A percentile compares a stretch with the other conserved stretches of the same genome.
Conservation (phyloP, 805 yeast genomes). For the Candida odintsovae region DNA sequence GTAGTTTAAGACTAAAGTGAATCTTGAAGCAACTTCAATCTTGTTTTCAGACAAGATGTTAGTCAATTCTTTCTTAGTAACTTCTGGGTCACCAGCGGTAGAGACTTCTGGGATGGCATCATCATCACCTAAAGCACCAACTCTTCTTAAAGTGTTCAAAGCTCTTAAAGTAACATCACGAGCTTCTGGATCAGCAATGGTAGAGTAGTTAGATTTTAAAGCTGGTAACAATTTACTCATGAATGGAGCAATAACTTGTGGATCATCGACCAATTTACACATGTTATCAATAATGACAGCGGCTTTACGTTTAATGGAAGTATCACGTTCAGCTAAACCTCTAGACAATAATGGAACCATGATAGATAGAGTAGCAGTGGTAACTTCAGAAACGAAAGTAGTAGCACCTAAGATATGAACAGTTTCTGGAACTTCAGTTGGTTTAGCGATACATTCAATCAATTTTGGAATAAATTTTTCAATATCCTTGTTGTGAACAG, state of each 20-base stretch:
- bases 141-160: constrained; percentile 95
- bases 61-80: constrained; percentile 78
- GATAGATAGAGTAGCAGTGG: constrained; percentile 98
- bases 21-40: constrained; percentile 62
- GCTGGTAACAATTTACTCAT: constrained; percentile 93
- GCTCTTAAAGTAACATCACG: constrained; percentile 98
- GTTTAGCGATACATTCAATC: constrained; percentile 94
- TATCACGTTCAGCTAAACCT: constrained; percentile 99
- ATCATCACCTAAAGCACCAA: constrained; percentile 90
- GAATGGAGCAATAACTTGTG: constrained; percentile 99
- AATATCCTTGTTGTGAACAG: constrained; percentile 99
- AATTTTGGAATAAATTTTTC: constrained; percentile 98
- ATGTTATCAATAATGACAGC: constrained; percentile 99
- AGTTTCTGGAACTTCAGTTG: constrained; percentile 97
- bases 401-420: constrained; percentile 99
- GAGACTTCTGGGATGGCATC: constrained; percentile 95
- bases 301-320: constrained; percentile 98
- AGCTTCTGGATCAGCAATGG: constrained; percentile 99
- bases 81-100: constrained; percentile 94
- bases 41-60: constrained; percentile 64
- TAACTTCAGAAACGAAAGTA: constrained; percentile 98
- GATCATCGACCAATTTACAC: constrained; percentile 99
- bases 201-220: constrained; percentile 86
- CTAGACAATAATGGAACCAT: constrained; percentile 98
- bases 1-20: constrained; percentile 70